Percentiles rank a stretch among this genome's conserved stretches.
Evolutionary conservation across 2,329 filamentous ascomycete genomes (phyloP).

Genomic region (Emergomyces orientalis): DNA sequence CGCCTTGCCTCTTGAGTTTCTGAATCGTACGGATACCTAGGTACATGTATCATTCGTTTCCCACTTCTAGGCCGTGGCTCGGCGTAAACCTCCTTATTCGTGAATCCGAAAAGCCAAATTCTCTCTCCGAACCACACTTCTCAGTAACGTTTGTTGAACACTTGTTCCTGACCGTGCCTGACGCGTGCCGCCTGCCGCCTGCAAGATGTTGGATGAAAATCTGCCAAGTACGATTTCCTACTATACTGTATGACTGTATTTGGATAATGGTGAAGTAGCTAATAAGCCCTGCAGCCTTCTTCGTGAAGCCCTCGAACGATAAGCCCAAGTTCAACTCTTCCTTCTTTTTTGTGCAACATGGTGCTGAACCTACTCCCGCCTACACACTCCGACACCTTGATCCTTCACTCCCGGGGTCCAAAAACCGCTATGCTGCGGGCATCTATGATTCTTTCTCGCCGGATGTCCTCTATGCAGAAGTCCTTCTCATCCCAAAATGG

Average conservation of each 20-base stretch:
- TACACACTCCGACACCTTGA: constrained; percentile 74
- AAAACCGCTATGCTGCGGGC: constrained; percentile 77
- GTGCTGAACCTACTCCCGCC: constrained; percentile 66
- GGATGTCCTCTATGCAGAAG: constrained; percentile 78
- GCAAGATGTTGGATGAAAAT: constrained; percentile 79
- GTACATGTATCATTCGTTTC: not conserved
- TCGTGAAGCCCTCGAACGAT: constrained; percentile 46
- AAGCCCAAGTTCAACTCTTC: constrained; percentile 32
- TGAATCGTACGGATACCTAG: not conserved
- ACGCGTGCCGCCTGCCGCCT: not conserved
- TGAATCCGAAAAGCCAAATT: not conserved
- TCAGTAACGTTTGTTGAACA: not conserved
- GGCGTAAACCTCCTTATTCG: not conserved
- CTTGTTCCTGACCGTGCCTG: not conserved
- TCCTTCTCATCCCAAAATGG: constrained; percentile 77
- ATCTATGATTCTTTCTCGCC: constrained; percentile 73
- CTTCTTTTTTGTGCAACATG: constrained; percentile 53
- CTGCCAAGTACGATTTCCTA: constrained; percentile 53
- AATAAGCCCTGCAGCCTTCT: constrained; percentile 42
- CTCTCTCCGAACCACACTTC: not conserved
- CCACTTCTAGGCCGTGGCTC: not conserved
- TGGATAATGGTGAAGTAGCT: not conserved
- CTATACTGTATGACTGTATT: constrained; percentile 9
- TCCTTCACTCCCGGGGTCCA: constrained; percentile 57
- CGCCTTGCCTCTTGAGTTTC: not conserved